These are phyloP conservation scores for Candida yuanshanica DNA, from an alignment of 805 yeast genomes.

Conservation along the genomic window DNA sequence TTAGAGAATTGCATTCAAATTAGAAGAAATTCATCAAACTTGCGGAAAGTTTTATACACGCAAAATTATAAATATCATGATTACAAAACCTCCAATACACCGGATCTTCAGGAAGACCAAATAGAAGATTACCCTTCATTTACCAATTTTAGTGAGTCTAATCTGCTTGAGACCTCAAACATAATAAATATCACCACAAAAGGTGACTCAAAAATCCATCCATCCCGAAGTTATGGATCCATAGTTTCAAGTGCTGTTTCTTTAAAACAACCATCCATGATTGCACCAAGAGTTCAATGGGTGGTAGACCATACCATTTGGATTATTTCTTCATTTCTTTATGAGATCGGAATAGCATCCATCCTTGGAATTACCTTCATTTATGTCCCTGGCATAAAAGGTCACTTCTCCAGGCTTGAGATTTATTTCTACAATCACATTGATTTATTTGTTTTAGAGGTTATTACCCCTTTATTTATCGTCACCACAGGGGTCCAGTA, in stretches of 20 bases:
- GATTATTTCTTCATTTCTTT: slow-evolving; percentile 12
- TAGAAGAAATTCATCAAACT: slow-evolving; percentile 25
- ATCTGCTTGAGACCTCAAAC: neutral
- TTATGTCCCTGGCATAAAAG: slow-evolving; percentile 32
- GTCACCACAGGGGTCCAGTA: slow-evolving; percentile 9
- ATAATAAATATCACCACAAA: neutral
- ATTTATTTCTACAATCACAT: slow-evolving; percentile 30
- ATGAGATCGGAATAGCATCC: slow-evolving; percentile 30
- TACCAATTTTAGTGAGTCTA: slow-evolving; percentile 1
- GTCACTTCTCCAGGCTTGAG: slow-evolving; percentile 25
- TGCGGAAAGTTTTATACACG: slow-evolving; percentile 16
- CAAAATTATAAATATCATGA: slow-evolving; percentile 5
- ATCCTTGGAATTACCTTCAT: slow-evolving; percentile 35
- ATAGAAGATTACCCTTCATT: neutral
- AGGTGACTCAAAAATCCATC: neutral
- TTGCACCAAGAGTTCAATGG: slow-evolving; percentile 13
- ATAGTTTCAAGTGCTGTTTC: slow-evolving; percentile 9
- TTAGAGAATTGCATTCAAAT: slow-evolving; percentile 32
- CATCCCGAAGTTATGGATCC: neutral
- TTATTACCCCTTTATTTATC: slow-evolving; percentile 28
- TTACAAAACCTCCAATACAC: neutral
- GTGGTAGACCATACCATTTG: slow-evolving; percentile 4
- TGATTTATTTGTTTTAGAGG: slow-evolving; percentile 22
- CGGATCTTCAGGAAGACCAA: neutral
- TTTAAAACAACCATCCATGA: slow-evolving; percentile 7